Evolutionary conservation across 495 filamentous ascomycete genomes (phyloP).

Genomic region (Penicillium subrubescens): DNA sequence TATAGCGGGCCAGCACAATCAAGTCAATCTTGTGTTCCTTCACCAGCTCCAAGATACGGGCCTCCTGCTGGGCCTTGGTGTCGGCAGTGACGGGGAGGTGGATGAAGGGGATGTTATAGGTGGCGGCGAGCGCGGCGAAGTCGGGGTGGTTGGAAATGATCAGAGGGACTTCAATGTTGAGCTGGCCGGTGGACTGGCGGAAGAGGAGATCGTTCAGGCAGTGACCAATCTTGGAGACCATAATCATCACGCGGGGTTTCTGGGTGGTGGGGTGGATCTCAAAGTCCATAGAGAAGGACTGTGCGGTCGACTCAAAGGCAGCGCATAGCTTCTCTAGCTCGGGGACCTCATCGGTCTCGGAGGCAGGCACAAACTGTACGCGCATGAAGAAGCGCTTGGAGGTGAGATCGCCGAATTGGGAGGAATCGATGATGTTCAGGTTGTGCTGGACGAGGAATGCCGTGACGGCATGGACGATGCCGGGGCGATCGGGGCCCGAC

Average conservation of each 20-base stretch:
- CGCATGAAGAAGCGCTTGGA: conserved; percentile 77
- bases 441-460: conserved; percentile 64
- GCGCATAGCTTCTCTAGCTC: conserved; percentile 46
- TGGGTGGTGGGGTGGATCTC: conserved; percentile 59
- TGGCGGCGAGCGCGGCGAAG: conserved; percentile 64
- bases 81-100: conserved; percentile 72
- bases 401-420: conserved; percentile 69
- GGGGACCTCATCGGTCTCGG: conserved; percentile 30
- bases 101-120: conserved; percentile 71
- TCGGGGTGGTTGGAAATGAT: conserved; percentile 75
- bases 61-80: conserved; percentile 70
- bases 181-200: conserved; percentile 58
- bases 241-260: conserved; percentile 73
- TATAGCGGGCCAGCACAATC: conserved; percentile 77
- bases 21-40: conserved; percentile 65
- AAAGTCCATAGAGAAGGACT: conserved; percentile 61
- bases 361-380: conserved; percentile 63
- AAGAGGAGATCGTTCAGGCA: conserved; percentile 81
- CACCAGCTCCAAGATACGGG: conserved; percentile 64
- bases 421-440: conserved; percentile 73
- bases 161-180: conserved; percentile 68
- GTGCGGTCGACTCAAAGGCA: conserved; percentile 56
- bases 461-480: conserved; percentile 77
- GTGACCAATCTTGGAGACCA: conserved; percentile 81
- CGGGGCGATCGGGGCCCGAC: conserved; percentile 72